Conservation (phyloP, 208 protist species). For the Naegleria lovaniensis region DNA sequence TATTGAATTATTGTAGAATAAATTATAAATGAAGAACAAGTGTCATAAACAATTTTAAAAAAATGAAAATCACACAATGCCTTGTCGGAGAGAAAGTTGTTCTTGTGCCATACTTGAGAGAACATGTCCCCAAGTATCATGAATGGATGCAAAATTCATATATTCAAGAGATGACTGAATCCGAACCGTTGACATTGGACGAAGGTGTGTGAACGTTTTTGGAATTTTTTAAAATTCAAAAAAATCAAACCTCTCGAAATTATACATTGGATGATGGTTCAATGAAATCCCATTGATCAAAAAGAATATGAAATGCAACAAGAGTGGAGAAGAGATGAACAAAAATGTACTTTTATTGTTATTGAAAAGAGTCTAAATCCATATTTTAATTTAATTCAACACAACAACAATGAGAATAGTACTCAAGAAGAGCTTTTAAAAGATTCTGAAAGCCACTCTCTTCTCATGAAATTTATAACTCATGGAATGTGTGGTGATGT, state of each 20-base stretch:
- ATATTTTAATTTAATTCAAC: background rate
- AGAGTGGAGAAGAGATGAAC: constrained; percentile 60
- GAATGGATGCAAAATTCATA: constrained; percentile 70
- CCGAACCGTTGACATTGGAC: constrained; percentile 58
- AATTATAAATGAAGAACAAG: no score
- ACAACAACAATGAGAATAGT: background rate
- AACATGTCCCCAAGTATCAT: constrained; percentile 72
- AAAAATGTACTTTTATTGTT: constrained; percentile 82
- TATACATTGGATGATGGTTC: constrained; percentile 63
- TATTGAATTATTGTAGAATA: no score
- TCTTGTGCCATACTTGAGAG: constrained; percentile 68
- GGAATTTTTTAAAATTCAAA: background rate
- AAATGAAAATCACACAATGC: no score
- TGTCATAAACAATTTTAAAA: no score
- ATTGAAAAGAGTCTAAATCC: constrained; percentile 41
- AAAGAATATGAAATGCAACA: constrained; percentile 74
- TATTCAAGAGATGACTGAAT: constrained; percentile 64
- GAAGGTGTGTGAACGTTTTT: background rate
- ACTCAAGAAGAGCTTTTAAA: no score
- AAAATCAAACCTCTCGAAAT: constrained; percentile 70
- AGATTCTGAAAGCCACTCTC: no score
- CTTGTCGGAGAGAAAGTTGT: constrained; percentile 42
- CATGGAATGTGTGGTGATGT: constrained; percentile 72
- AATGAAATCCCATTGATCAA: constrained; percentile 43
- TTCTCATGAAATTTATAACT: no score